Evolutionary conservation across 2,329 filamentous ascomycete species (phyloP).

Genomic region (Sporothrix phasma): DNA sequence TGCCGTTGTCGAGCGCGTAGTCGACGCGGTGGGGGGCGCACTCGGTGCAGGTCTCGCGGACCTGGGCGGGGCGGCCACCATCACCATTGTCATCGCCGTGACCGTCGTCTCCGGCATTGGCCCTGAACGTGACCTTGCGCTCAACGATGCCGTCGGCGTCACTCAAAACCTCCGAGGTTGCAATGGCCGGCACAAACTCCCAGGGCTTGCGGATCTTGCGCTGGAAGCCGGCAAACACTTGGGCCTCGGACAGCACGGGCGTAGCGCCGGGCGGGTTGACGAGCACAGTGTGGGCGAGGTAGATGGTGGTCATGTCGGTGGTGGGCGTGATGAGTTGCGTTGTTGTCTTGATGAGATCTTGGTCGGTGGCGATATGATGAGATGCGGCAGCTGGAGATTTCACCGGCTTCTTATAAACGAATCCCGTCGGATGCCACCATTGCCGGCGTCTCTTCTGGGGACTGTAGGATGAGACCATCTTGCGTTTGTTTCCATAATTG

Average conservation of each 20-base stretch:
- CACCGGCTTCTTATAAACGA: neutral
- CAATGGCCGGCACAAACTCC: slow-evolving; percentile 29
- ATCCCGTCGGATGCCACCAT: neutral
- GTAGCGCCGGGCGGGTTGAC: slow-evolving; percentile 26
- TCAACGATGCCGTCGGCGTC: slow-evolving; percentile 20
- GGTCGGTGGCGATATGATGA: neutral
- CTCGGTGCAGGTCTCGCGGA: slow-evolving; percentile 26
- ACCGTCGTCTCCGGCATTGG: neutral
- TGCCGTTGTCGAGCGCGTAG: slow-evolving; percentile 26
- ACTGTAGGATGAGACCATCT: neutral
- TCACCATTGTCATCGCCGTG: no score
- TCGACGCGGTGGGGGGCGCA: slow-evolving; percentile 24
- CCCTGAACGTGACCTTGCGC: slow-evolving; percentile 17
- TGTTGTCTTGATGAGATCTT: neutral
- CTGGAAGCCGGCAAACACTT: slow-evolving; percentile 28
- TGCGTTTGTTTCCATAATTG: neutral
- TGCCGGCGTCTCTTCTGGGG: neutral
- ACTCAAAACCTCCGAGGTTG: slow-evolving; percentile 22
- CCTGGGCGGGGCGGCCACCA: slow-evolving; percentile 4
- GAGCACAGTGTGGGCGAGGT: slow-evolving; percentile 24
- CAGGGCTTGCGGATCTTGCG: slow-evolving; percentile 27
- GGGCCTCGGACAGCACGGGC: slow-evolving; percentile 23
- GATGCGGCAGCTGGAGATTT: neutral
- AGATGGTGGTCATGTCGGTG: slow-evolving; percentile 25
- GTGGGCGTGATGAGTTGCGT: neutral